Conservation (phyloP, 306 rosid species). For the Vicia sativa region DNA sequence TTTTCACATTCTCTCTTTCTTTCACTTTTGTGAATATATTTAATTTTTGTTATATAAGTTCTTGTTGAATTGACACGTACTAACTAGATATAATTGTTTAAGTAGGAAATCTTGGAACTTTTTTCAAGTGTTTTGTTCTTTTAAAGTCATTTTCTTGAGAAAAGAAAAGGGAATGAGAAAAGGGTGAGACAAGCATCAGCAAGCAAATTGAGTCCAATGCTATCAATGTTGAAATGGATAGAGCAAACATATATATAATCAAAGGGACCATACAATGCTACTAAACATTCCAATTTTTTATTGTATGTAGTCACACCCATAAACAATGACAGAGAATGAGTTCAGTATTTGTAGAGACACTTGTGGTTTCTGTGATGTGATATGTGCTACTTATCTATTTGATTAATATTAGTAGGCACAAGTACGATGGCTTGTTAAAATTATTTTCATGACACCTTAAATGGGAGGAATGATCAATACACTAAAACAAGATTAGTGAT, state of each 20-base stretch:
- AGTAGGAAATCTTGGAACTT: conserved; percentile 43
- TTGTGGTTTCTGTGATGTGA: conserved; percentile 47
- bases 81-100: conserved; percentile 39
- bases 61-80: conserved; percentile 40
- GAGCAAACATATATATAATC: not conserved
- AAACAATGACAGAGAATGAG: conserved; percentile 34
- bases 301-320: conserved; percentile 42
- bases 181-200: conserved; percentile 42
- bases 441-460: no score
- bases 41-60: conserved; percentile 3
- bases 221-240: conserved; percentile 48
- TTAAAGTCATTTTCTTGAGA: conserved; percentile 50
- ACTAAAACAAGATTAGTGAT: no score
- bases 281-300: conserved; percentile 31
- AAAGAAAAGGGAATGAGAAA: conserved; percentile 43
- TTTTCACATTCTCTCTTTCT: conserved; percentile 18
- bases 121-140: conserved; percentile 41
- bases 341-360: conserved; percentile 33
- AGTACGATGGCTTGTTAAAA: conserved; percentile 35
- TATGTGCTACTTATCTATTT: conserved; percentile 41
- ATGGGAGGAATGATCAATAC: no score
- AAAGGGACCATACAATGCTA: conserved; percentile 44
- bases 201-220: conserved; percentile 42
- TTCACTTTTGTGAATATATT: conserved; percentile 4
- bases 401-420: conserved; percentile 20